Base-by-base conservation (phyloP, 2,329 filamentous ascomycete species). In the Ophiostoma piceae region DNA sequence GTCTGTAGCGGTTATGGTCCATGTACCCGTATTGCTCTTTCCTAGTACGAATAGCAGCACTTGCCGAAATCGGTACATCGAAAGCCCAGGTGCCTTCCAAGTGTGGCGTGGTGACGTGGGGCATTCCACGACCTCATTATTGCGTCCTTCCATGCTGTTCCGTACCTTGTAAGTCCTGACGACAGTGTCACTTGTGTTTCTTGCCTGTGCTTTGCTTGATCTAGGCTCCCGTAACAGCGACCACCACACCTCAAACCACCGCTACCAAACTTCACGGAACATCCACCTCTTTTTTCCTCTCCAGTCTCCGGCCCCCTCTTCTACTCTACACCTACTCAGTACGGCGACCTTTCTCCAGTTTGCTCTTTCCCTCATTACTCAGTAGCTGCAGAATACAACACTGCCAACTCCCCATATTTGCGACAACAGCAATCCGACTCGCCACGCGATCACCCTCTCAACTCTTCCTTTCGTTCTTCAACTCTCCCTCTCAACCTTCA, bases 81-180 rank as follows among this genome's bases (percentile, higher is more conserved):
- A 11, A 11, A 5, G n/a, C 51, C 3, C 51, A 32, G 12, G 22
- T 32, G 26, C 26, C 57, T 62, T 32, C 26, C 22, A 29, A 26
- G 51, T 57, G 51, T 57, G 51, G 51, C 51, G 51, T n/a, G 26
- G 57, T 62, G 57, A 62, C 57, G 57, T 62, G 57, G 57, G 57
- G 57, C 57, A 35, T 62, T 62, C 26, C 14, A 14, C 54, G 54
- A 32, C 54, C 54, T 60, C 26, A 60, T 26, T 54, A 60, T 22
- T 57, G 32, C 57, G 57, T 16, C 26, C 57, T 32, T 62, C 57
- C 22, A 22, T 57, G 51, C 22, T 57, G 8, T 57, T 57, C 51
- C 22, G 51, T 29, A 29, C 26, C 26, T 29, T 29, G 26, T 26
- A 26, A 22, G 51, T 57, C n/a, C 51, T 57, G n/a, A 57, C 22